These are phyloP conservation scores for Salvia splendens DNA, from an alignment of 257 asterid species.

Conservation along the genomic window DNA sequence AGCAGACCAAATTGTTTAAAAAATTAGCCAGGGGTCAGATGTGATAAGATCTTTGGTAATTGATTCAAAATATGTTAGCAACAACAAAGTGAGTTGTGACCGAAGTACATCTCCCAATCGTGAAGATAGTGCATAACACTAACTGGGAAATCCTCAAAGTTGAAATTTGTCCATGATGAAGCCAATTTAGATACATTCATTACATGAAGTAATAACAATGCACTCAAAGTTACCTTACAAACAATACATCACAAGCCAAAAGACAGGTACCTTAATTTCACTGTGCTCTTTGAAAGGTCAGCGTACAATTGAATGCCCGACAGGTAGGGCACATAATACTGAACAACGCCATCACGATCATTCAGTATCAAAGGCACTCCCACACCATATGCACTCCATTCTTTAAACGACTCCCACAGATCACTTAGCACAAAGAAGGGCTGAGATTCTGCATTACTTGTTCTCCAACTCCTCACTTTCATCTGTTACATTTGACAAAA, in stretches of 20 bases:
- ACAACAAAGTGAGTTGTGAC: constrained; percentile 3
- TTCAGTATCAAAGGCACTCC: constrained; percentile 90
- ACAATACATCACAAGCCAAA: constrained; percentile 17
- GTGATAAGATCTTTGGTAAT: background rate
- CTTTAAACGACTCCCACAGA: constrained; percentile 88
- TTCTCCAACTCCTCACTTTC: constrained; percentile 70
- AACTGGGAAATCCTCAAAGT: background rate
- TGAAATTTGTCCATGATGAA: background rate
- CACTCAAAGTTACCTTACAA: background rate
- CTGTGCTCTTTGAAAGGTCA: constrained; percentile 61
- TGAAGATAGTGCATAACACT: background rate
- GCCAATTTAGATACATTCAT: background rate
- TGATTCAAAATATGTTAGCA: background rate
- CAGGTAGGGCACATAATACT: constrained; percentile 89
- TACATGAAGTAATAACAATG: background rate
- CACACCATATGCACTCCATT: constrained; percentile 97
- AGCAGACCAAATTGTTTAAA: background rate
- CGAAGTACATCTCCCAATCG: constrained; percentile 10
- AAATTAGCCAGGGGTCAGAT: background rate
- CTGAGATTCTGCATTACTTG: constrained; percentile 56
- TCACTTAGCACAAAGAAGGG: constrained; percentile 81
- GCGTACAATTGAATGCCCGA: constrained; percentile 90
- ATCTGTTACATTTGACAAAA: constrained; percentile 48
- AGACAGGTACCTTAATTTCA: constrained; percentile 61
- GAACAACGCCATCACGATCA: constrained; percentile 73